Conservation (phyloP, 2,329 filamentous ascomycete genomes). For the Keithomyces neogunnii region DNA sequence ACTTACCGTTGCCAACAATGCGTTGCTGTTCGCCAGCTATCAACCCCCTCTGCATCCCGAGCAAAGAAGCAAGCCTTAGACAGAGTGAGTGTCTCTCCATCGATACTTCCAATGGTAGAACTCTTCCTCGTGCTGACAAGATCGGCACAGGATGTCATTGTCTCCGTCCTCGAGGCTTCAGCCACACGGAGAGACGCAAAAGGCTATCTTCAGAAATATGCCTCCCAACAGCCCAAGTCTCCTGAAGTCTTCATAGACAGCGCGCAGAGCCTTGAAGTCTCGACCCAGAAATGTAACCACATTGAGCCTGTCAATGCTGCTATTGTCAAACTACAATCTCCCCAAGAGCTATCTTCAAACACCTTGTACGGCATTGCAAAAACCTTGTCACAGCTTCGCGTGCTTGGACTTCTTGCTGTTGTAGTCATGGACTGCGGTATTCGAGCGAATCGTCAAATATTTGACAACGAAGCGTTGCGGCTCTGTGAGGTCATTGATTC, state of each 20-base stretch:
- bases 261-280: background rate
- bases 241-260: background rate
- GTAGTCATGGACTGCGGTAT: constrained; percentile 69
- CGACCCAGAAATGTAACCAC: background rate
- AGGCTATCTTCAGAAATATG: constrained; percentile 83
- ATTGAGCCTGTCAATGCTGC: constrained; percentile 52
- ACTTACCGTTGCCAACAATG: constrained; percentile 7
- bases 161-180: constrained; percentile 79
- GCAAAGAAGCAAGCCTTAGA: constrained; percentile 24
- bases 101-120: background rate
- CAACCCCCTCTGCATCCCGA: constrained; percentile 19
- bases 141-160: constrained; percentile 63
- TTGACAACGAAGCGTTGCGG: constrained; percentile 59
- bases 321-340: constrained; percentile 72
- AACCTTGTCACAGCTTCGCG: constrained; percentile 75
- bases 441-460: constrained; percentile 30
- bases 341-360: constrained; percentile 60
- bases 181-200: constrained; percentile 90
- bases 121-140: background rate
- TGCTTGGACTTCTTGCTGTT: constrained; percentile 72
- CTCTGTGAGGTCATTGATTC: constrained; percentile 67
- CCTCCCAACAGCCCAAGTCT: constrained; percentile 18
- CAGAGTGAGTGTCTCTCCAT: constrained; percentile 15
- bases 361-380: constrained; percentile 69
- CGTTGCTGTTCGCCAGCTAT: constrained; percentile 17